Conservation (phyloP, 176 grass and related monocot species). For the Carex parvula region DNA sequence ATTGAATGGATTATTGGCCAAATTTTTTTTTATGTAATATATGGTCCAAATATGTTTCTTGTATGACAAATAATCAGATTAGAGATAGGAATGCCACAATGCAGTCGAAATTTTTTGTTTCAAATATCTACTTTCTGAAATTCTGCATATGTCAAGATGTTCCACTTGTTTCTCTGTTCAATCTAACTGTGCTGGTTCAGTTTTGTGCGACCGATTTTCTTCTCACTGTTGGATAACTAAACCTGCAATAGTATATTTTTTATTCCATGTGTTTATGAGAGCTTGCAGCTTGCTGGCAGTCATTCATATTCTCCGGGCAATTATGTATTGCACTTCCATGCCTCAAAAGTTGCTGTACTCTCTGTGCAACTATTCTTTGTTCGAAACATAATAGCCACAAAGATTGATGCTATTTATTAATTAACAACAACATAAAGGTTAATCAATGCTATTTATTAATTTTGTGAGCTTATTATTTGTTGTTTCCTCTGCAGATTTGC, state of each 20-base stretch:
- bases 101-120: not conserved
- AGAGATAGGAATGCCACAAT: not conserved
- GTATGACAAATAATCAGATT: not conserved
- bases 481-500: conserved; percentile 37
- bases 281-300: not conserved
- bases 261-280: not conserved
- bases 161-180: too few species aligned
- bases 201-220: not conserved
- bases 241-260: not conserved
- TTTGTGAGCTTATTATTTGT: too few species aligned
- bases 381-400: too few species aligned
- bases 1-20: not conserved
- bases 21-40: too few species aligned
- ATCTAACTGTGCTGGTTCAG: not conserved
- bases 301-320: not conserved
- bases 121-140: not conserved
- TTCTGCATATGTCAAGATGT: not conserved
- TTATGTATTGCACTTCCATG: not conserved
- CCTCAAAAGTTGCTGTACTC: not conserved
- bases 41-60: too few species aligned
- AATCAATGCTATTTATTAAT: too few species aligned
- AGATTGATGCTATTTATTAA: too few species aligned
- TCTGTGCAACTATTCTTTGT: too few species aligned
- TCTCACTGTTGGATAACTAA: not conserved
- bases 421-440: too few species aligned